These are phyloP conservation scores for Oxytropis ochrocephala DNA, from an alignment of 306 rosid genomes.

Conservation along the genomic window DNA sequence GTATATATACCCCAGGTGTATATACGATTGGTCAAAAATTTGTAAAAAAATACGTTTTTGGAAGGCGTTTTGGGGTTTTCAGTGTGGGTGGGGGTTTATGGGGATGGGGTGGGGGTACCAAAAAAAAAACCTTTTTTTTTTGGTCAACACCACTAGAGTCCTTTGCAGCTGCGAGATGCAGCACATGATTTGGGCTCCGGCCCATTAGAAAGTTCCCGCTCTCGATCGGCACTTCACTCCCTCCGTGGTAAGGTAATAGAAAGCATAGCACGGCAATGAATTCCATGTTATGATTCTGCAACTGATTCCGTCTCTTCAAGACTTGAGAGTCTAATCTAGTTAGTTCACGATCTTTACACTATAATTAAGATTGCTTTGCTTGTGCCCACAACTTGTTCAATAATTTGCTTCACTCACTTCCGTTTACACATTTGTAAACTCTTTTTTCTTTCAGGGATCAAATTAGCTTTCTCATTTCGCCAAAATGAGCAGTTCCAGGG, in stretches of 20 bases:
- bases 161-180: neutral
- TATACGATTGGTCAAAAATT: too few species aligned
- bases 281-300: neutral
- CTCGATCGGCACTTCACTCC: neutral
- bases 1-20: too few species aligned
- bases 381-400: constrained; percentile 17
- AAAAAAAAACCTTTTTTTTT: too few species aligned
- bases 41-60: too few species aligned
- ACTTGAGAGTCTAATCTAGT: neutral
- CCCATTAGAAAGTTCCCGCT: neutral
- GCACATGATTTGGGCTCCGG: neutral
- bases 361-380: neutral
- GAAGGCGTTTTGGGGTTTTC: too few species aligned
- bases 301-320: neutral
- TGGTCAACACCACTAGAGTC: too few species aligned
- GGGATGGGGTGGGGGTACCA: too few species aligned
- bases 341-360: neutral
- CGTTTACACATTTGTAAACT: neutral
- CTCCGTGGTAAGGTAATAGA: neutral
- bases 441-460: constrained; percentile 6
- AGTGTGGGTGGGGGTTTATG: too few species aligned
- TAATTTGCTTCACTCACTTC: constrained; percentile 7
- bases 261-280: neutral
- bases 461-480: neutral
- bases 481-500: constrained; percentile 68